These are phyloP conservation scores for Pseudozyma sp. DNA, from an alignment of 1,284 basidiomycete genomes.

Conservation along the genomic window DNA sequence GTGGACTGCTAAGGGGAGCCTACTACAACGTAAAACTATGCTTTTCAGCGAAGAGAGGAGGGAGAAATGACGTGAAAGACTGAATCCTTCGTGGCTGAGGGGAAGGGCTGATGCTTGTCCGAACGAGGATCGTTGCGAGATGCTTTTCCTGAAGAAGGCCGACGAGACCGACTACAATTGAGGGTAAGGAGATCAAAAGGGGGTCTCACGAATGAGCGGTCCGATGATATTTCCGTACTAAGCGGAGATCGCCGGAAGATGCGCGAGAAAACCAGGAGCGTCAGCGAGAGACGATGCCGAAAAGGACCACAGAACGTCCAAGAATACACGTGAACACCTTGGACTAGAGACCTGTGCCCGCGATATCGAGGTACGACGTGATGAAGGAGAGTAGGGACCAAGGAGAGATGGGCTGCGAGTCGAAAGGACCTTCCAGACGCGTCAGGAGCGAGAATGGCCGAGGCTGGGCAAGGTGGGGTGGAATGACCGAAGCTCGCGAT, in stretches of 20 bases:
- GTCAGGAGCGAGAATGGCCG: conserved; percentile 10
- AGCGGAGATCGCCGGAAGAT: background rate
- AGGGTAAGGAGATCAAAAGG: conserved; percentile 6
- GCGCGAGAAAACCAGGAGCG: background rate
- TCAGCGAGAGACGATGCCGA: conserved; percentile 1
- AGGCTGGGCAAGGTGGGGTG: conserved; percentile 4
- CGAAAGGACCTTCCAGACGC: conserved; percentile 16
- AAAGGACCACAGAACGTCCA: background rate
- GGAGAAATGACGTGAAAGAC: conserved; percentile 3
- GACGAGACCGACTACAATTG: conserved; percentile 2
- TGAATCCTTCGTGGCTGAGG: conserved; percentile 13
- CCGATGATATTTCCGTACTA: background rate
- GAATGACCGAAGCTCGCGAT: conserved; percentile 2
- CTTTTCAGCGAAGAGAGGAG: background rate
- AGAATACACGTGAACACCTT: background rate
- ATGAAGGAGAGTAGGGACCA: background rate
- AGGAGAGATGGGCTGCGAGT: conserved; percentile 2
- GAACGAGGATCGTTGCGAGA: conserved; percentile 4
- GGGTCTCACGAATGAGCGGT: background rate
- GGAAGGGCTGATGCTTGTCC: conserved; percentile 25
- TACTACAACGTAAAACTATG: background rate
- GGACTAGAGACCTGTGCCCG: background rate
- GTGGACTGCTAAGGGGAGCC: background rate
- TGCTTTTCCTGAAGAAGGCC: conserved; percentile 18
- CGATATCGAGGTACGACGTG: background rate